Conservation (phyloP, 257 asterid species). For the Plantago major region DNA sequence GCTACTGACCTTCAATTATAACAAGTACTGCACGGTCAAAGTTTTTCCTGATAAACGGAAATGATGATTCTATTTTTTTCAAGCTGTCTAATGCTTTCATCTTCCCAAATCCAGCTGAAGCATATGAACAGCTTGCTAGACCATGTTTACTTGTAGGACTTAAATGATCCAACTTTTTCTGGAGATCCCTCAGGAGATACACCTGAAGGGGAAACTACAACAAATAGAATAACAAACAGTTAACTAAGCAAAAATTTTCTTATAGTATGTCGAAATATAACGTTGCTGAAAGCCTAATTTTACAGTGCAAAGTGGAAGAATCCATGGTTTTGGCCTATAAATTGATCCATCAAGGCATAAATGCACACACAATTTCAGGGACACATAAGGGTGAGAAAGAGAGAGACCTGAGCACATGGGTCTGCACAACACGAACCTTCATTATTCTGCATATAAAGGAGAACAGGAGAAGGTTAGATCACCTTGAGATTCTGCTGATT, state of each 20-base stretch:
- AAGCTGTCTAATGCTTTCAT: slow-evolving; percentile 40
- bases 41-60: slow-evolving; percentile 54
- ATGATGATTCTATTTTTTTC: slow-evolving; percentile 44
- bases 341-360: slow-evolving; percentile 6
- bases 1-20: slow-evolving; percentile 56
- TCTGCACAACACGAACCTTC: slow-evolving; percentile 71
- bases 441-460: slow-evolving; percentile 39
- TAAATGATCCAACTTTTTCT: slow-evolving; percentile 56
- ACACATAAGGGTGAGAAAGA: slow-evolving; percentile 1
- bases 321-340: background rate
- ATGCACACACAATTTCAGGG: slow-evolving; percentile 11
- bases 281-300: slow-evolving; percentile 15
- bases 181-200: slow-evolving; percentile 72
- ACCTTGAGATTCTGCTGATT: slow-evolving; percentile 7
- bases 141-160: slow-evolving; percentile 49
- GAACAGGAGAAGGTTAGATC: slow-evolving; percentile 17
- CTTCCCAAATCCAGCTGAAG: slow-evolving; percentile 38
- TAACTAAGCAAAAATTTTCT: slow-evolving; percentile 1
- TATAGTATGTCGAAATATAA: slow-evolving; percentile 4
- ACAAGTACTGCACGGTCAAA: slow-evolving; percentile 48
- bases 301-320: slow-evolving; percentile 15
- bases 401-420: slow-evolving; percentile 64
- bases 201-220: slow-evolving; percentile 73
- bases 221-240: slow-evolving; percentile 20
- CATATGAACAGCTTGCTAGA: slow-evolving; percentile 31